Percentiles rank a stretch among this genome's conserved stretches.
Evolutionary conservation across 2,329 filamentous ascomycete genomes (phyloP).

Genomic region (Colletotrichum camelliae): DNA sequence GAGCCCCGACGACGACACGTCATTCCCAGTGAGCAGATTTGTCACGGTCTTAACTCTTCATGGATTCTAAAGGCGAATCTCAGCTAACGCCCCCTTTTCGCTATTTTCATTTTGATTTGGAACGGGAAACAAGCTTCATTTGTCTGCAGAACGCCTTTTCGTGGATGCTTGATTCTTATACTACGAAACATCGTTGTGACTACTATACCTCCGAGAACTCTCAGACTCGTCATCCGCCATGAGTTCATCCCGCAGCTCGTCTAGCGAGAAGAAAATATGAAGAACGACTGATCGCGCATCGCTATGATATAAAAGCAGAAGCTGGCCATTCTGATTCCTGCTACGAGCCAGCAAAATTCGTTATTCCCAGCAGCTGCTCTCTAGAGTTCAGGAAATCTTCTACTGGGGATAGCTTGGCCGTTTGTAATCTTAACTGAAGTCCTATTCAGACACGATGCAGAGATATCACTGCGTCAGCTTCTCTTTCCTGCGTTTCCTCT

Average conservation of each 20-base stretch:
- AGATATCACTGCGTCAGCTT: not conserved
- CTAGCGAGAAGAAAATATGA: too few species aligned
- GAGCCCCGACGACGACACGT: too few species aligned
- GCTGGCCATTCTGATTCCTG: not conserved
- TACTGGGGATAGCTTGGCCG: too few species aligned
- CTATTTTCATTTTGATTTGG: too few species aligned
- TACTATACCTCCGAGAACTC: rapidly evolving
- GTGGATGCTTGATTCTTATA: not conserved
- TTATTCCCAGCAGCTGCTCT: rapidly evolving
- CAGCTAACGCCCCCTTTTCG: too few species aligned
- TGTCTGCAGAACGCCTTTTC: rapidly evolving
- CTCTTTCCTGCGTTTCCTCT: rapidly evolving
- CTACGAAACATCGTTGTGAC: rapidly evolving
- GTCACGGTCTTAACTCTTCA: too few species aligned
- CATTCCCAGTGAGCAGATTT: too few species aligned
- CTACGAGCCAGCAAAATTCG: not conserved
- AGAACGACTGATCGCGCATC: rapidly evolving
- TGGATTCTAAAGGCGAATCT: too few species aligned
- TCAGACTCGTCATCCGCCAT: rapidly evolving
- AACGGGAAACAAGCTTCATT: too few species aligned
- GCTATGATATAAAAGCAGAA: not conserved
- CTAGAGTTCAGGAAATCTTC: too few species aligned
- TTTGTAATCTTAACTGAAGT: too few species aligned
- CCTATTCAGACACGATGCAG: too few species aligned
- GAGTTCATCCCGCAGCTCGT: not conserved